Conservation (phyloP, 352 stramenopile genomes). For the Pythium monospermum region DNA sequence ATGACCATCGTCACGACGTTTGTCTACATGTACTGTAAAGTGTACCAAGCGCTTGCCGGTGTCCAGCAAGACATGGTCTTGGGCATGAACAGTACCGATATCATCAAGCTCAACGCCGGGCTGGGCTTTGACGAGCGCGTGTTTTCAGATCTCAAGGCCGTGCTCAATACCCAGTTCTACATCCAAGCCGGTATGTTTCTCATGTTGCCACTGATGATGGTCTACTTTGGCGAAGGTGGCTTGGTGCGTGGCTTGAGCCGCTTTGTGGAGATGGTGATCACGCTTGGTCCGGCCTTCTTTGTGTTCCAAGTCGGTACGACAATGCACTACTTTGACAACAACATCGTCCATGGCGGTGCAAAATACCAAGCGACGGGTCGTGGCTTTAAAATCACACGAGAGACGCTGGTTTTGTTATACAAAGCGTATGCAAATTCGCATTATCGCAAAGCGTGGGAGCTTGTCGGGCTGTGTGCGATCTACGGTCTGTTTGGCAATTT, state of each 20-base stretch:
- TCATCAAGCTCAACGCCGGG: too few species aligned
- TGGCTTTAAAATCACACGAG: constrained; percentile 80
- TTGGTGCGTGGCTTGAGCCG: constrained; percentile 76
- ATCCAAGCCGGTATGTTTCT: constrained; percentile 89
- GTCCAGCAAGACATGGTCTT: constrained; percentile 71
- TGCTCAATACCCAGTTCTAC: constrained; percentile 85
- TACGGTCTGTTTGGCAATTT: constrained; percentile 81
- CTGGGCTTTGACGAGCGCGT: constrained; percentile 70
- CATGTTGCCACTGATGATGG: constrained; percentile 80
- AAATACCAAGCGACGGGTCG: constrained; percentile 83
- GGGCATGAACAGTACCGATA: too few species aligned
- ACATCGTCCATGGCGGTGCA: constrained; percentile 80
- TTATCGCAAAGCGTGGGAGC: constrained; percentile 76
- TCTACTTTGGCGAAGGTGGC: constrained; percentile 75
- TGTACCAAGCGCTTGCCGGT: constrained; percentile 78
- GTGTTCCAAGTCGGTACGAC: constrained; percentile 86
- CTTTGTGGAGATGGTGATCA: constrained; percentile 75
- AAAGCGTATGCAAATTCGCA: constrained; percentile 84
- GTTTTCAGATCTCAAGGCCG: constrained; percentile 67
- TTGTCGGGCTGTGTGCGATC: constrained; percentile 75
- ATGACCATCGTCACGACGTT: constrained; percentile 79
- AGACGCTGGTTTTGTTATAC: constrained; percentile 83
- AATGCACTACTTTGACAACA: constrained; percentile 80
- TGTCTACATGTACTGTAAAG: constrained; percentile 74
- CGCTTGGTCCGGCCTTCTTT: constrained; percentile 80